phyloP scores from a whole-genome alignment of 495 filamentous ascomycete genomes.

The Wilcoxina mikolae region DNA sequence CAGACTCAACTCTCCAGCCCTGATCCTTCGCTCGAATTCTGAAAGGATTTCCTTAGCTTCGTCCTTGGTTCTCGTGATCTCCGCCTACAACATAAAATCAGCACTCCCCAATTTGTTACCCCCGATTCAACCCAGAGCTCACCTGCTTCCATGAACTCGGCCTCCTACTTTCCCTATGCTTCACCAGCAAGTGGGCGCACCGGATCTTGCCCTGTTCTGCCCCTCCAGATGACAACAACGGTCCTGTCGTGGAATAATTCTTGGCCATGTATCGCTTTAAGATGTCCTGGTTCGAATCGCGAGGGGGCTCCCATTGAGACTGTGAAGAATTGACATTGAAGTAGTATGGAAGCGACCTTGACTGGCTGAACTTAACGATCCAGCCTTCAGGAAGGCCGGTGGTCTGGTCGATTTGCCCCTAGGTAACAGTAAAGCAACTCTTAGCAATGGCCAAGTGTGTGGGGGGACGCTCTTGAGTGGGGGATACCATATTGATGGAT shows the following conservation, averaged over 20 bases:
- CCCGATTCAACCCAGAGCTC: conserved; percentile 5
- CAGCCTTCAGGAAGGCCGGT: conserved; percentile 74
- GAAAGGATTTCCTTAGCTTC: conserved; percentile 67
- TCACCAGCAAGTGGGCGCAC: conserved; percentile 77
- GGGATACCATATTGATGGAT: too few species aligned
- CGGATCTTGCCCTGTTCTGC: conserved; percentile 72
- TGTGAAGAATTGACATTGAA: conserved; percentile 71
- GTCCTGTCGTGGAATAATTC: conserved; percentile 47
- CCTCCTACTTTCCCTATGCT: conserved; percentile 73
- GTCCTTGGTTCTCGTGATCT: conserved; percentile 76
- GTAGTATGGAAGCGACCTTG: conserved; percentile 96
- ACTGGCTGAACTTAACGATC: conserved; percentile 92
- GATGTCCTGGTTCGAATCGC: conserved; percentile 70
- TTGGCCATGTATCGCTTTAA: conserved; percentile 84
- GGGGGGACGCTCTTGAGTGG: too few species aligned
- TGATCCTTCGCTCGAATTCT: conserved; percentile 57
- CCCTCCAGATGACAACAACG: conserved; percentile 36
- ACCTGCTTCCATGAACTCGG: conserved; percentile 83
- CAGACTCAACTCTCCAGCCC: conserved; percentile 47
- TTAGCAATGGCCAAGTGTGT: too few species aligned
- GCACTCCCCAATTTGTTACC: background rate
- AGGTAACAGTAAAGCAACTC: too few species aligned
- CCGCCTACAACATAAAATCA: conserved; percentile 34
- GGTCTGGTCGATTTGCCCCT: conserved; percentile 1
- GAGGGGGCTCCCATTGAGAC: conserved; percentile 87